phyloP scores from a whole-genome alignment of 768 basidiomycete genomes.

The Boletus rufocinnamomeus region DNA sequence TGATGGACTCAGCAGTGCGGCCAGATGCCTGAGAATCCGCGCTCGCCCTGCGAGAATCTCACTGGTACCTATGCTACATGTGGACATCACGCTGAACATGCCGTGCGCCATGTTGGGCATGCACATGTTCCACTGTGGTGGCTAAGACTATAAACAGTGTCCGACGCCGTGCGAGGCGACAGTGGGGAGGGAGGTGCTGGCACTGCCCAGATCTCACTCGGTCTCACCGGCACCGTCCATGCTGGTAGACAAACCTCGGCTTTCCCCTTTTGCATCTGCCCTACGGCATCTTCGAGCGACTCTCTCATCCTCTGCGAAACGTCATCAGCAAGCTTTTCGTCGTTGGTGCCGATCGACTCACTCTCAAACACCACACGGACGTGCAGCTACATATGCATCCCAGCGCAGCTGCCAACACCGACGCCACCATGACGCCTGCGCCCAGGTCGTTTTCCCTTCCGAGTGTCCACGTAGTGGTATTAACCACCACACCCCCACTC shows the following conservation, averaged over 20 bases:
- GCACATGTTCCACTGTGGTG: neutral
- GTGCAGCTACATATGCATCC: constrained; percentile 52
- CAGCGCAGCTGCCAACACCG: constrained; percentile 59
- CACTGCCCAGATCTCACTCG: neutral
- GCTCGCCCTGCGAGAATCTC: constrained; percentile 1
- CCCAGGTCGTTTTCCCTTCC: constrained; percentile 47
- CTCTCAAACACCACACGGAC: constrained; percentile 74
- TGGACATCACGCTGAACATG: constrained; percentile 8
- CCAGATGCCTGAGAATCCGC: constrained; percentile 1
- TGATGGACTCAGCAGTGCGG: neutral
- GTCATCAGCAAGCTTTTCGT: constrained; percentile 6
- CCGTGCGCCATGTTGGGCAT: constrained; percentile 8
- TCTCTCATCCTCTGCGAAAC: constrained; percentile 7
- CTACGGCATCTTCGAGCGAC: neutral
- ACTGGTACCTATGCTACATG: constrained; percentile 12
- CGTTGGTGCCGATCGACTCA: constrained; percentile 36
- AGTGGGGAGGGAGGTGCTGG: constrained; percentile 8
- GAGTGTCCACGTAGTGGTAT: constrained; percentile 7
- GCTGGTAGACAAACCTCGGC: neutral
- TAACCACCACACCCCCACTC: constrained; percentile 12
- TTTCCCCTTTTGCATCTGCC: neutral
- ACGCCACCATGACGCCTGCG: constrained; percentile 66
- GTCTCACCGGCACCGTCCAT: neutral
- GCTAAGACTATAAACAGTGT: constrained; percentile 5
- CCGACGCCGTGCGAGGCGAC: constrained; percentile 9